Evolutionary conservation across 257 asterid species (phyloP).

Genomic region (Haberlea rhodopensis): DNA sequence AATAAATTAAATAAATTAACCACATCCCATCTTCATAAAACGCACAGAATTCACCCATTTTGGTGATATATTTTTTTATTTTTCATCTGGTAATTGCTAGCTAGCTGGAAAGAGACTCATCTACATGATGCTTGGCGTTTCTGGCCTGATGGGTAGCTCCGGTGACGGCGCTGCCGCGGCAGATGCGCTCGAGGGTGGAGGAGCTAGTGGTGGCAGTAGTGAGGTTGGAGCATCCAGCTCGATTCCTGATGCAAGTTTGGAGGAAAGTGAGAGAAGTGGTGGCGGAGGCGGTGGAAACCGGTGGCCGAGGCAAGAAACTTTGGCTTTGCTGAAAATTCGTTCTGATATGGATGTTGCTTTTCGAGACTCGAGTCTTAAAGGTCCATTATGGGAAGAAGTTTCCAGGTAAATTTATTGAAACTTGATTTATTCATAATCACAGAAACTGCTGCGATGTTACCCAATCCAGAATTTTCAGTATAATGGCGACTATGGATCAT

Average conservation of each 20-base stretch:
- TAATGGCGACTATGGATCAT: too few relatives aligned
- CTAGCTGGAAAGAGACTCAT: constrained; percentile 17
- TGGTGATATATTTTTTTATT: too few relatives aligned
- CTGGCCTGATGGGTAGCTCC: constrained; percentile 36
- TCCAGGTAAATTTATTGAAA: constrained; percentile 53
- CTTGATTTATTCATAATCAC: constrained; percentile 13
- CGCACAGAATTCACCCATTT: constrained; percentile 85
- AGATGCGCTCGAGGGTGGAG: constrained; percentile 56
- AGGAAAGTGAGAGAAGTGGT: constrained; percentile 47
- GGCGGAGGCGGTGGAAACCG: constrained; percentile 68
- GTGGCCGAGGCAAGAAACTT: constrained; percentile 95
- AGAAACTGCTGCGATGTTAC: constrained; percentile 19
- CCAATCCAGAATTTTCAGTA: constrained; percentile 26
- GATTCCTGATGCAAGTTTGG: constrained; percentile 37
- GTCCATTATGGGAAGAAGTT: constrained; percentile 97
- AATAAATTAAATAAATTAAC: constrained; percentile 70
- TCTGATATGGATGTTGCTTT: constrained; percentile 85
- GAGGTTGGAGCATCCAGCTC: constrained; percentile 42
- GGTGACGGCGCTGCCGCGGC: constrained; percentile 34
- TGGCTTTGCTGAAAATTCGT: constrained; percentile 76
- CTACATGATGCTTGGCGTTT: constrained; percentile 51
- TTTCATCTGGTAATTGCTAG: constrained; percentile 20
- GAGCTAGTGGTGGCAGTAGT: constrained; percentile 69
- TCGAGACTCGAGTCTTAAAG: constrained; percentile 84
- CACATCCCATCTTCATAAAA: constrained; percentile 71